Base-by-base conservation (phyloP, 495 filamentous ascomycete species). In the Paragyromitra xinjiangensis region DNA sequence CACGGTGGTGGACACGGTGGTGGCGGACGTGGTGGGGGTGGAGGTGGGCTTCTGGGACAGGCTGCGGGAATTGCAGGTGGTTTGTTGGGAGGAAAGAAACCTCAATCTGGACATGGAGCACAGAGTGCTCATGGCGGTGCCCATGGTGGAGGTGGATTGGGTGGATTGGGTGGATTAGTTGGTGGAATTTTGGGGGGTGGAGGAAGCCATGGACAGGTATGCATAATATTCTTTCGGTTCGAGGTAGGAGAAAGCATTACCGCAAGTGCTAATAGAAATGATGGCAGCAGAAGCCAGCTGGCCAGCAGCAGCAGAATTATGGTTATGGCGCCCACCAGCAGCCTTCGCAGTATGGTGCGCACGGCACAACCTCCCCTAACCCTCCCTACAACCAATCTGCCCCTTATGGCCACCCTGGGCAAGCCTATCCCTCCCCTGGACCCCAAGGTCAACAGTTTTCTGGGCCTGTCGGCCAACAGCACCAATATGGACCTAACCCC, bases 1-100 rank as follows among this genome's bases (percentile, higher is more conserved):
- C 26, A 56, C 8, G 9, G 56, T 2, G 7, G 50, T 37, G 56
- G 56, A 12, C 37, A 56, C 44, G 70, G 80, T 16, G 40, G 61
- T 8, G 7, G 71, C n/a, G 58, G 45, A 26, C n/a, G 56, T 42
- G 37, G 76, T 9, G 22, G 78, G 0, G 11, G 69, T 16, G 71
- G 67, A 5, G 78, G 78, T 45, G 78, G 78, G 24, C 50, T 82
- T 12, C 58, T 82, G 16, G 81, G 81, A 6, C 79, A 80, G 42
- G 79, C 79, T 14, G 78, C 63, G n/a, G 72, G 78, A 51, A 72
- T 81, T n/a, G 80, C 80, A 0, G 77, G 79, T 40, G 80, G 80
- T 24, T 64, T 81, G 4, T 69, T 81, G 40, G 78, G 72, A 37
- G 73, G 66, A 14, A 79, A 77, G 8, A 79, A 75, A 40, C 77